Conservation (phyloP, 108 stramenopile species). For the Bacterosira constricta region DNA sequence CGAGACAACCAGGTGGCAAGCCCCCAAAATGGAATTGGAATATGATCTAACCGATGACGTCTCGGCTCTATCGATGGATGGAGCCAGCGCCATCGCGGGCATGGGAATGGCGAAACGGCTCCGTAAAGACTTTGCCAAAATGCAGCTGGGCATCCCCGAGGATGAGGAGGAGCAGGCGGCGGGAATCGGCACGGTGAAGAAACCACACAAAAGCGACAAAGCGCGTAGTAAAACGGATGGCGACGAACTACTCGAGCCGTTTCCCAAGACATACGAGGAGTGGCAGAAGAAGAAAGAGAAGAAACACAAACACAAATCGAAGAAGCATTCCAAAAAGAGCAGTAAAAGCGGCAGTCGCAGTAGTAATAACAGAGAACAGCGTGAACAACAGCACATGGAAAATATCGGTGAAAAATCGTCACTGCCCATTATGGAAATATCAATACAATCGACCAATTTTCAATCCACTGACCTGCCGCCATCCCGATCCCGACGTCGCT, state of each 20-base stretch:
- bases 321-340: conserved; percentile 23
- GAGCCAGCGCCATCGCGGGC: conserved; percentile 31
- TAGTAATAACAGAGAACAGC: background rate
- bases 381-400: background rate
- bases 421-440: background rate
- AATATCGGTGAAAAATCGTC: background rate
- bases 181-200: background rate
- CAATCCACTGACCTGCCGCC: background rate
- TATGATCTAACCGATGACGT: conserved; percentile 27
- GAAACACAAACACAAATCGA: conserved; percentile 28
- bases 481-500: background rate
- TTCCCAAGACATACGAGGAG: conserved; percentile 16
- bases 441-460: background rate
- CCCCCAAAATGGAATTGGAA: background rate
- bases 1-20: background rate
- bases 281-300: conserved; percentile 24
- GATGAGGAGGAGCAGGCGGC: conserved; percentile 15
- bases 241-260: background rate
- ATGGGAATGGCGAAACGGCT: background rate
- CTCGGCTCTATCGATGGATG: conserved; percentile 42
- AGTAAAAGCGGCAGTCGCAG: background rate
- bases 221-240: background rate
- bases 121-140: background rate
- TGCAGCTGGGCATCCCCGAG: conserved; percentile 15
- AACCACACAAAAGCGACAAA: background rate